Percentiles rank a stretch among this genome's conserved stretches.
These are phyloP conservation scores for Aspergillus fischeri DNA, from an alignment of 2,329 filamentous ascomycete species.

Conservation along the genomic window DNA sequence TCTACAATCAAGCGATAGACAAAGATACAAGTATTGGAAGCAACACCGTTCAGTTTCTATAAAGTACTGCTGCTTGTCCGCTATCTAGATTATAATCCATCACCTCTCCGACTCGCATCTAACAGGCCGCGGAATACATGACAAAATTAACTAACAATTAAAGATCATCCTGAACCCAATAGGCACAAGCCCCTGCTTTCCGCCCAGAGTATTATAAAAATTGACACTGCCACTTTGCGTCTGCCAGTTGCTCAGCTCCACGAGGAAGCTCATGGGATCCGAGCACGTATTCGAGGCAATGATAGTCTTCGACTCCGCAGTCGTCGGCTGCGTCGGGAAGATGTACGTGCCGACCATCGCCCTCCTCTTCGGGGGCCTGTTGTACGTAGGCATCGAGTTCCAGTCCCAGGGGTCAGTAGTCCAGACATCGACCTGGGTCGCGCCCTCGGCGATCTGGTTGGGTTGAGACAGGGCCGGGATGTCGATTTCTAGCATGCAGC, in stretches of 20 bases:
- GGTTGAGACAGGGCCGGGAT: slow-evolving; percentile 8
- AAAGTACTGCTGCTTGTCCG: background rate
- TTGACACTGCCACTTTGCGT: slow-evolving; percentile 5
- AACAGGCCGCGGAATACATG: too few species aligned
- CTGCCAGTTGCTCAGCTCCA: slow-evolving; percentile 15
- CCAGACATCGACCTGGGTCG: slow-evolving; percentile 14
- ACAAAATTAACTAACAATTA: slow-evolving; percentile 10
- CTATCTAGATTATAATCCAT: background rate
- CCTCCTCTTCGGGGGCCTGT: background rate
- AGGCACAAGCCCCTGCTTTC: slow-evolving; percentile 1
- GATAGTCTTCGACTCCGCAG: background rate
- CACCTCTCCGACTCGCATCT: background rate
- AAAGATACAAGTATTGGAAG: too few species aligned
- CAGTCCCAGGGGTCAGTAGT: slow-evolving; percentile 7
- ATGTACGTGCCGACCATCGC: slow-evolving; percentile 7
- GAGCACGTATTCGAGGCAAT: slow-evolving; percentile 11
- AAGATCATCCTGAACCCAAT: slow-evolving; percentile 15
- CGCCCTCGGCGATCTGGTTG: slow-evolving; percentile 11
- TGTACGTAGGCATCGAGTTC: slow-evolving; percentile 7
- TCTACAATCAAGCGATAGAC: too few species aligned
- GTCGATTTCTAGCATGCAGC: slow-evolving; percentile 14
- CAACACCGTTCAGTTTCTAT: background rate
- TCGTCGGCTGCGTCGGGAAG: slow-evolving; percentile 8
- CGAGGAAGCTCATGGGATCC: slow-evolving; percentile 15
- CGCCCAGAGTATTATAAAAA: slow-evolving; percentile 10